Evolutionary conservation across 495 filamentous ascomycete species (phyloP).

Genomic region (Talaromyces proteolyticus): DNA sequence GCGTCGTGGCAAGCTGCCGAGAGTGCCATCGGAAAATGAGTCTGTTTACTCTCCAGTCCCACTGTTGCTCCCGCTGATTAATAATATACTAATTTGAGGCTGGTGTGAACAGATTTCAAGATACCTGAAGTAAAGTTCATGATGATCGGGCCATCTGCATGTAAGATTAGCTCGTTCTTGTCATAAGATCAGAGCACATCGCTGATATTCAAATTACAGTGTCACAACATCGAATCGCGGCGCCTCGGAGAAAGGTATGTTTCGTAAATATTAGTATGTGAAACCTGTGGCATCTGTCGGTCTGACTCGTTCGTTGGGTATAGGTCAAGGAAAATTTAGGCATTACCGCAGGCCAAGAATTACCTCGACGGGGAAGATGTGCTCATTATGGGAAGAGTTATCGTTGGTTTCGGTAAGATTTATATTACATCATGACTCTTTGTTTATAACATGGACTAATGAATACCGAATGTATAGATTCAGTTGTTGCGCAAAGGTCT

Average conservation of each 20-base stretch:
- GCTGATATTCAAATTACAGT: neutral
- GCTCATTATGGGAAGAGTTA: constrained; percentile 73
- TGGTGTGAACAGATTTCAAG: constrained; percentile 62
- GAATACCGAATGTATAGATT: constrained; percentile 29
- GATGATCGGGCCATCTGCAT: constrained; percentile 52
- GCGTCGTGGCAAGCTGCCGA: constrained; percentile 70
- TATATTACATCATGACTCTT: constrained; percentile 30
- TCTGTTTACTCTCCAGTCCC: constrained; percentile 16
- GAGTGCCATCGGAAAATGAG: constrained; percentile 81
- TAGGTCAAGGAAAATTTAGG: constrained; percentile 75
- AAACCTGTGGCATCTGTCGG: too few species aligned
- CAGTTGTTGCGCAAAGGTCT: constrained; percentile 61
- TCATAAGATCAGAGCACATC: neutral
- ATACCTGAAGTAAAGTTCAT: constrained; percentile 80
- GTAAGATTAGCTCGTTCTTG: constrained; percentile 16
- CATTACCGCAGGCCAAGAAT: constrained; percentile 70
- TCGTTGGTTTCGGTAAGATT: constrained; percentile 74
- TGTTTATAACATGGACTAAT: neutral
- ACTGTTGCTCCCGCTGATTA: neutral
- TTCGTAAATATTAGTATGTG: too few species aligned
- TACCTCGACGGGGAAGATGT: constrained; percentile 71
- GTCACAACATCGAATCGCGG: constrained; percentile 21
- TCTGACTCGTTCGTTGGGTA: too few species aligned
- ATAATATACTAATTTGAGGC: too few species aligned
- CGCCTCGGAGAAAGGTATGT: constrained; percentile 47